Evolutionary conservation across 192 early-diverging fungal species (phyloP).

Genomic region (Chytriomyces sp.): DNA sequence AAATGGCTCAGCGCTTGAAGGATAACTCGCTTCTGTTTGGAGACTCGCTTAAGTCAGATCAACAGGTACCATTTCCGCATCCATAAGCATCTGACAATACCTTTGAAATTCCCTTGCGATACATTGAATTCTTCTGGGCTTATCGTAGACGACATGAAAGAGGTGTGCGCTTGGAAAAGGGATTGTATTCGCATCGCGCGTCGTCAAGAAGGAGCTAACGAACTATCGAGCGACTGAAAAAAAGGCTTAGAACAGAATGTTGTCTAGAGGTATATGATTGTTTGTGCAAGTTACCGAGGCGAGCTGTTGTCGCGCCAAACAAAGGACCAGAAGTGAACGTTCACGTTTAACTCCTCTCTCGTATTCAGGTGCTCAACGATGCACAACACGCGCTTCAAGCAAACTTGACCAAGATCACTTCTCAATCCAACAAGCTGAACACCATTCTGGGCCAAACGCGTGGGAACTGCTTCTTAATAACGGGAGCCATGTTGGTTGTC

Average conservation of each 20-base stretch:
- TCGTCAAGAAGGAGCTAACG: too few relatives aligned
- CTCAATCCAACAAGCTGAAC: neutral
- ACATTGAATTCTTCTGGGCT: too few relatives aligned
- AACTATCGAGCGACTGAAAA: neutral
- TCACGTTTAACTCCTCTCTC: neutral
- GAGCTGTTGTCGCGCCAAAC: too few relatives aligned
- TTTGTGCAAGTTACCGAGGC: too few relatives aligned
- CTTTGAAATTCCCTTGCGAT: too few relatives aligned
- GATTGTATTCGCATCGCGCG: too few relatives aligned
- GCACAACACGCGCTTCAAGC: neutral
- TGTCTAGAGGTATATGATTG: too few relatives aligned
- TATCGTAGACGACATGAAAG: too few relatives aligned
- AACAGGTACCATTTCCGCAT: neutral
- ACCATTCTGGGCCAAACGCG: neutral
- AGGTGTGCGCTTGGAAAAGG: too few relatives aligned
- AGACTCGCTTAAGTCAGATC: neutral
- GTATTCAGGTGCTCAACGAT: neutral
- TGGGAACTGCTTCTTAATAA: conserved; percentile 11
- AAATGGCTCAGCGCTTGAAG: conserved; percentile 13
- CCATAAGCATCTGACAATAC: too few relatives aligned
- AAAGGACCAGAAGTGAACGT: too few relatives aligned
- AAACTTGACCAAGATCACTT: neutral
- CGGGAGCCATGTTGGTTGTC: neutral
- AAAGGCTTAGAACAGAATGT: too few relatives aligned
- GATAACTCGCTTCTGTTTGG: conserved; percentile 15